These are phyloP conservation scores for Chalaropsis thielavioides DNA, from an alignment of 2,329 filamentous ascomycete genomes.

Conservation along the genomic window DNA sequence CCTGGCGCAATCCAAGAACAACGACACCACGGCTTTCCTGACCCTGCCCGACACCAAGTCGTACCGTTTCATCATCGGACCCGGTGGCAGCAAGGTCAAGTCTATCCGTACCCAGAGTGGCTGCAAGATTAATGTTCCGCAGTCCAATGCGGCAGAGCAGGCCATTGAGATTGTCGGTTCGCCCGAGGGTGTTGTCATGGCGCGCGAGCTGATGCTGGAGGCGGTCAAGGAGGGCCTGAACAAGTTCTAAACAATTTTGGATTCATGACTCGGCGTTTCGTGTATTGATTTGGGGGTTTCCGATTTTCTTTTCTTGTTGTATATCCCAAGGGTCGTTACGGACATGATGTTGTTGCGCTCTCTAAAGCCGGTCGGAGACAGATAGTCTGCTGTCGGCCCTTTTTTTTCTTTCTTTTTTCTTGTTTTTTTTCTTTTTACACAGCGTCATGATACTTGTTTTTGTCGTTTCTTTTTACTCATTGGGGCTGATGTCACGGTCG, in stretches of 20 bases:
- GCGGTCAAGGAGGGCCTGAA: slow-evolving; percentile 52
- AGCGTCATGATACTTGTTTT: slow-evolving; percentile 5
- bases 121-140: slow-evolving; percentile 86
- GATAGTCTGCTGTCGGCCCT: neutral
- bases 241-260: slow-evolving; percentile 18
- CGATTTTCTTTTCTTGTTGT: neutral
- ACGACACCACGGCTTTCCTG: slow-evolving; percentile 66
- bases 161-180: slow-evolving; percentile 81
- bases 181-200: slow-evolving; percentile 67
- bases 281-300: neutral
- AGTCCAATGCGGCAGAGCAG: slow-evolving; percentile 58
- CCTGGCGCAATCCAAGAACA: slow-evolving; percentile 55
- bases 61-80: slow-evolving; percentile 82
- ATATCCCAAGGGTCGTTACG: neutral
- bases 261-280: slow-evolving; percentile 4
- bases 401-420: neutral
- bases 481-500: neutral
- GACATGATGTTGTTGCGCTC: neutral
- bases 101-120: slow-evolving; percentile 80
- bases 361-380: neutral
- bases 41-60: slow-evolving; percentile 78
- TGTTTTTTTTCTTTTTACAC: neutral
- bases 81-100: slow-evolving; percentile 82
- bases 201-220: slow-evolving; percentile 75
- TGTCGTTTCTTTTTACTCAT: neutral